A percentile compares a stretch with the other conserved stretches of the same genome.
Evolutionary conservation across 805 yeast species (phyloP).

Genomic region (Kluyveromyces lactis): DNA sequence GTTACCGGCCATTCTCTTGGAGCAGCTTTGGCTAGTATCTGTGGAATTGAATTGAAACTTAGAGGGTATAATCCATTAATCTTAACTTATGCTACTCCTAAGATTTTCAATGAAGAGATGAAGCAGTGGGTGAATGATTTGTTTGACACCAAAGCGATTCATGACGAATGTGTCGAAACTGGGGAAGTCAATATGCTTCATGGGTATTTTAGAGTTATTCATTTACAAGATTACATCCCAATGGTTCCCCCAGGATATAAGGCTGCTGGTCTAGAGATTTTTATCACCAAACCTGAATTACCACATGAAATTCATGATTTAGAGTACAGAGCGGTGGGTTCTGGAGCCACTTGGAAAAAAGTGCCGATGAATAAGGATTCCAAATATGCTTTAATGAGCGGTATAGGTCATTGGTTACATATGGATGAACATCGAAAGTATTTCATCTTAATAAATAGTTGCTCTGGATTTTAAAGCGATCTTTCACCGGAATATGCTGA

Average conservation of each 20-base stretch:
- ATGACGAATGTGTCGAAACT: constrained; percentile 14
- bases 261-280: constrained; percentile 47
- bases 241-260: constrained; percentile 45
- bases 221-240: constrained; percentile 52
- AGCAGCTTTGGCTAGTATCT: constrained; percentile 57
- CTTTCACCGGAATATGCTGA: too few relatives aligned
- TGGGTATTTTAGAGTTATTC: constrained; percentile 49
- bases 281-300: constrained; percentile 31
- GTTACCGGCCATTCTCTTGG: constrained; percentile 73
- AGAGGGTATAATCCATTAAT: constrained; percentile 48
- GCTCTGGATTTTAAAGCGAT: constrained; percentile 20
- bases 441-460: constrained; percentile 29
- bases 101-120: constrained; percentile 47
- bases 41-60: constrained; percentile 52
- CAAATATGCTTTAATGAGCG: constrained; percentile 1
- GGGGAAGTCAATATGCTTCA: constrained; percentile 20
- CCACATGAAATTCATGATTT: constrained; percentile 26
- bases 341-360: constrained; percentile 3
- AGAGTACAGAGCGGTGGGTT: constrained; percentile 17
- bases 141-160: constrained; percentile 34
- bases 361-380: neutral
- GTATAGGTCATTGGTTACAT: constrained; percentile 19
- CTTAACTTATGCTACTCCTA: constrained; percentile 56
- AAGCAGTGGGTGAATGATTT: constrained; percentile 43
- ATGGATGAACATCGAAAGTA: constrained; percentile 33